Evolutionary conservation across 371 early-diverging fungal species (phyloP).

Genomic region (Zancudomyces culisetae): DNA sequence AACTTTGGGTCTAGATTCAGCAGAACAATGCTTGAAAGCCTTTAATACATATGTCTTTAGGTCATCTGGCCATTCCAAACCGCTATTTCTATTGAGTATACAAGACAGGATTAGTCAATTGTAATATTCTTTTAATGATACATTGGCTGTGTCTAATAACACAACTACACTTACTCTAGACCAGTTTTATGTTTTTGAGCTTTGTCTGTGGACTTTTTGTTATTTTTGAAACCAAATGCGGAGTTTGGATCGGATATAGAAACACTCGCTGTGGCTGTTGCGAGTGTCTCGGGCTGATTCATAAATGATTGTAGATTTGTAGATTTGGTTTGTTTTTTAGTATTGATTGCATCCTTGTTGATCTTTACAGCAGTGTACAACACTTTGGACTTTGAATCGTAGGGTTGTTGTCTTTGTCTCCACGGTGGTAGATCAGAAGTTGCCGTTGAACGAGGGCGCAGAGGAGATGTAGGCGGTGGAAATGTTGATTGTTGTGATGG

Average conservation of each 20-base stretch:
- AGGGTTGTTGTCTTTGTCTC: not conserved
- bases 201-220: not conserved
- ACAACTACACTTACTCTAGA: slow-evolving; percentile 1
- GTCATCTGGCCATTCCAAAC: not conserved
- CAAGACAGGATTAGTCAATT: not conserved
- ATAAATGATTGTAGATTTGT: not conserved
- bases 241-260: not conserved
- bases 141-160: not conserved
- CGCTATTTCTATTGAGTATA: too few relatives aligned
- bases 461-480: not conserved
- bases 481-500: not conserved
- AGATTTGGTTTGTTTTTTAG: not conserved
- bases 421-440: not conserved
- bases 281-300: not conserved
- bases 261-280: not conserved
- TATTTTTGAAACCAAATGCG: not conserved
- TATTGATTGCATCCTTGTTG: not conserved
- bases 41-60: slow-evolving; percentile 17
- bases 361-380: not conserved
- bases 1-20: slow-evolving; percentile 3
- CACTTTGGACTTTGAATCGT: too few relatives aligned
- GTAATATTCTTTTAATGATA: not conserved
- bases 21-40: slow-evolving; percentile 14
- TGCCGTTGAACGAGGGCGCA: not conserved
- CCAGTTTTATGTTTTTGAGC: not conserved